phyloP scores from a whole-genome alignment of 768 basidiomycete species.

The Xerocomellus amylosporus region DNA sequence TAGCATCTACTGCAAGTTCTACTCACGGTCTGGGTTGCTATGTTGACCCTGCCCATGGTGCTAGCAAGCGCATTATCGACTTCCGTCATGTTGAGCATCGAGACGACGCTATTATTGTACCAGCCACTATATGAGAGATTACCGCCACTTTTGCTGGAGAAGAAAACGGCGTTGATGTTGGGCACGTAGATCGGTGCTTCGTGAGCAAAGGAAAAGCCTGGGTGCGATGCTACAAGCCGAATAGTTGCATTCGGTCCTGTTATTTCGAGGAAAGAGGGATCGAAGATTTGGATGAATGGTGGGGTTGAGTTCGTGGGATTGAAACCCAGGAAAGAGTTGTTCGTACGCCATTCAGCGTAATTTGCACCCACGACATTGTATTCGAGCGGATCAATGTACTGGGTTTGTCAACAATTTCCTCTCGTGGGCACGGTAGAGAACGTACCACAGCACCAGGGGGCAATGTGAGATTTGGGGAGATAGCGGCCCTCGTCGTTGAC shows the following conservation, averaged over 20 bases:
- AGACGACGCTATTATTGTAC: conserved; percentile 60
- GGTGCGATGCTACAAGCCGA: conserved; percentile 57
- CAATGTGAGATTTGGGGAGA: conserved; percentile 1
- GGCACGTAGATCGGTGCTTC: conserved; percentile 72
- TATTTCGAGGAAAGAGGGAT: conserved; percentile 53
- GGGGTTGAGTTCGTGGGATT: conserved; percentile 58
- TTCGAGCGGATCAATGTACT: conserved; percentile 51
- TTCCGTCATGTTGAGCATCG: conserved; percentile 58
- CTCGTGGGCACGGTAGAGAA: not conserved
- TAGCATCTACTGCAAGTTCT: conserved; percentile 20
- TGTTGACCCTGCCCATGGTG: conserved; percentile 37
- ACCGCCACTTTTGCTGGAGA: conserved; percentile 70
- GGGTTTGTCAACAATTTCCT: not conserved
- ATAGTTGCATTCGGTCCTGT: conserved; percentile 59
- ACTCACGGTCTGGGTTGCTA: conserved; percentile 43
- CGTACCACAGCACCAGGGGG: conserved; percentile 27
- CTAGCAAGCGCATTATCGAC: conserved; percentile 45
- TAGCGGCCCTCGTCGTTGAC: not conserved
- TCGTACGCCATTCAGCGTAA: conserved; percentile 36
- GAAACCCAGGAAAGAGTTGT: conserved; percentile 44
- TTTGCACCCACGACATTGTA: conserved; percentile 51
- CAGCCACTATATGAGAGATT: conserved; percentile 49
- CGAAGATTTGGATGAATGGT: conserved; percentile 59
- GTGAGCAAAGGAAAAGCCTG: conserved; percentile 70
- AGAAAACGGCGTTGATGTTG: conserved; percentile 66